Evolutionary conservation across 2,329 filamentous ascomycete species (phyloP).

Genomic region (Colletotrichum tropicale): DNA sequence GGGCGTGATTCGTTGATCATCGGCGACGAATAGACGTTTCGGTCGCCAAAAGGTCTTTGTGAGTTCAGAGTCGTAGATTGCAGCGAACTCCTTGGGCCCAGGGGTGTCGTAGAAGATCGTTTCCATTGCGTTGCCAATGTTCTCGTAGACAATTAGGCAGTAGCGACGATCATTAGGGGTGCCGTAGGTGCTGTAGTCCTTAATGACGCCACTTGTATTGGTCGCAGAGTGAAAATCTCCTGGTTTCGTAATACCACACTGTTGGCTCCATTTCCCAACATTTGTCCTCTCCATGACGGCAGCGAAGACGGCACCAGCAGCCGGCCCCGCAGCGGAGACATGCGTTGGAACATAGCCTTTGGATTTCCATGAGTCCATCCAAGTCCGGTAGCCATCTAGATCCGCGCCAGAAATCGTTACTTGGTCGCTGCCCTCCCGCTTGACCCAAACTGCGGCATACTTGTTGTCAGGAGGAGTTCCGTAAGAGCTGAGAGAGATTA

Average conservation of each 20-base stretch:
- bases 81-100: neutral
- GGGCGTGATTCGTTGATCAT: conserved; percentile 11
- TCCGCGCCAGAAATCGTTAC: conserved; percentile 7
- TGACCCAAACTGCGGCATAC: conserved; percentile 20
- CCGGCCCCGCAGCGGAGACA: conserved; percentile 15
- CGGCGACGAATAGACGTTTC: conserved; percentile 5
- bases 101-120: conserved; percentile 4
- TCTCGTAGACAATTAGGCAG: conserved; percentile 15
- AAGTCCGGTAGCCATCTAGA: conserved; percentile 5
- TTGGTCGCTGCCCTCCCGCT: neutral
- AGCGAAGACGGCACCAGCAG: conserved; percentile 6
- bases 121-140: conserved; percentile 1
- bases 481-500: conserved; percentile 21
- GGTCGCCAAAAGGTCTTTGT: conserved; percentile 22
- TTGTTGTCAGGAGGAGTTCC: neutral
- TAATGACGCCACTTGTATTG: neutral
- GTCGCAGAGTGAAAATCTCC: neutral
- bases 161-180: conserved; percentile 1
- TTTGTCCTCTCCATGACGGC: conserved; percentile 21
- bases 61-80: conserved; percentile 1
- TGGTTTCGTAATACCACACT: conserved; percentile 3
- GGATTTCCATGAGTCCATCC: conserved; percentile 5
- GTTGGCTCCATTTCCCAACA: neutral
- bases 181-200: conserved; percentile 17
- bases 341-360: conserved; percentile 18